These are phyloP conservation scores for Ilyonectria destructans DNA, from an alignment of 2,329 filamentous ascomycete genomes.

Conservation along the genomic window DNA sequence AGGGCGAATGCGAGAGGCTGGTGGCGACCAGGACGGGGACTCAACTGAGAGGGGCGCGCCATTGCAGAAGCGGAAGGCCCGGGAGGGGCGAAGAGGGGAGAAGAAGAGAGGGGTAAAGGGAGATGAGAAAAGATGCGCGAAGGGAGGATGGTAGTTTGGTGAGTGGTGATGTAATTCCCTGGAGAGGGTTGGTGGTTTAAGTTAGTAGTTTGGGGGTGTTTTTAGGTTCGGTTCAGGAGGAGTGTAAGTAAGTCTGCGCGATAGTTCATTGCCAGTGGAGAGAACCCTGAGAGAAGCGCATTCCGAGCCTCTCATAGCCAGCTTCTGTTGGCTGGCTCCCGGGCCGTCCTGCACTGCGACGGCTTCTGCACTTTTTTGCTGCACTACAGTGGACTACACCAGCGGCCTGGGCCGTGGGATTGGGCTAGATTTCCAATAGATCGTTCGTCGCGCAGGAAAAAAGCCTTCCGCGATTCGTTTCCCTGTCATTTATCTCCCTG, in stretches of 20 bases:
- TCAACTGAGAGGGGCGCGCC: conserved; percentile 24
- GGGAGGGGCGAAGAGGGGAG: conserved; percentile 22
- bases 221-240: background rate
- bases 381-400: conserved; percentile 28
- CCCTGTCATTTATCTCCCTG: conserved; percentile 7
- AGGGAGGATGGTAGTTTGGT: background rate
- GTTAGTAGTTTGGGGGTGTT: background rate
- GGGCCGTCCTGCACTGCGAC: conserved; percentile 20
- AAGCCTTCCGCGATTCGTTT: conserved; percentile 2
- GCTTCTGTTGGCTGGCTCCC: conserved; percentile 10
- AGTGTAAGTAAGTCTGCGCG: conserved; percentile 12
- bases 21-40: conserved; percentile 16
- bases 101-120: background rate
- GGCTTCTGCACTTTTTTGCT: conserved; percentile 18
- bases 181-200: background rate
- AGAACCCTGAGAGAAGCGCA: conserved; percentile 22
- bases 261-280: conserved; percentile 17
- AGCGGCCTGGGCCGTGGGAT: conserved; percentile 14
- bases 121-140: background rate
- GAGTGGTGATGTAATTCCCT: background rate
- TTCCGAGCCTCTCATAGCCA: conserved; percentile 9
- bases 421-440: conserved; percentile 8
- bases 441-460: conserved; percentile 10
- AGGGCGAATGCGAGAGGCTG: conserved; percentile 24
- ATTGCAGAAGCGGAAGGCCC: conserved; percentile 33